Evolutionary conservation across 2,329 filamentous ascomycete species (phyloP).

Genomic region (Calonectria pauciramosa): DNA sequence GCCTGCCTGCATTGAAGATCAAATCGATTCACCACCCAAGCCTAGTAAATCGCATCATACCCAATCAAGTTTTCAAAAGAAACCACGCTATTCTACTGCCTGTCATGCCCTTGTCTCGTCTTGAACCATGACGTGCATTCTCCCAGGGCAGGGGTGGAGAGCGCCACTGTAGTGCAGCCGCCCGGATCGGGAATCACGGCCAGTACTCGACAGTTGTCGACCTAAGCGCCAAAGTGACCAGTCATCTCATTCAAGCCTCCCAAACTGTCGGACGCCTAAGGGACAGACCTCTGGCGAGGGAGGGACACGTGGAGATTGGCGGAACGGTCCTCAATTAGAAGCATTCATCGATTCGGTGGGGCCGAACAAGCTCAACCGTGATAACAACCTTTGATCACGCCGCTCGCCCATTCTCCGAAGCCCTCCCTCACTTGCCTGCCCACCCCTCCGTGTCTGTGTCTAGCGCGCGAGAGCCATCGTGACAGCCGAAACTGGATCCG

Average conservation of each 20-base stretch:
- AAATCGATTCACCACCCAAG: constrained; percentile 37
- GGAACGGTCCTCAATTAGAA: constrained; percentile 32
- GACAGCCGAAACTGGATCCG: constrained; percentile 35
- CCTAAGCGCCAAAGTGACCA: constrained; percentile 38
- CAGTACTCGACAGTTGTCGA: constrained; percentile 20
- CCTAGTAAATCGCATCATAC: constrained; percentile 24
- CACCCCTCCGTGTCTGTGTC: constrained; percentile 29
- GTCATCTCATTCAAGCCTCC: constrained; percentile 35
- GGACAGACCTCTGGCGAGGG: constrained; percentile 25
- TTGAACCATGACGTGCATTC: constrained; percentile 49
- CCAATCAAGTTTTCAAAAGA: constrained; percentile 35
- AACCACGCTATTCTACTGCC: constrained; percentile 40
- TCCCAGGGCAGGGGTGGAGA: constrained; percentile 30
- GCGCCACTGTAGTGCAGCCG: constrained; percentile 38
- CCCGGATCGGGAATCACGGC: constrained; percentile 39
- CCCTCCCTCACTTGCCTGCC: neutral
- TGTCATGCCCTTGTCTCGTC: constrained; percentile 44
- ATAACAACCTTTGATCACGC: constrained; percentile 14
- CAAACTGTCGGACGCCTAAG: constrained; percentile 21
- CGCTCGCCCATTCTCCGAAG: neutral
- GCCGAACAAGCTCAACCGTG: neutral
- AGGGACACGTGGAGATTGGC: constrained; percentile 35
- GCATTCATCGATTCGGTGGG: constrained; percentile 27
- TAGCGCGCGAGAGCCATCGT: constrained; percentile 33
- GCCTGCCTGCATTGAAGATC: constrained; percentile 38